phyloP scores from a whole-genome alignment of 176 grass and related monocot genomes.

The Saccharum officinarum region DNA sequence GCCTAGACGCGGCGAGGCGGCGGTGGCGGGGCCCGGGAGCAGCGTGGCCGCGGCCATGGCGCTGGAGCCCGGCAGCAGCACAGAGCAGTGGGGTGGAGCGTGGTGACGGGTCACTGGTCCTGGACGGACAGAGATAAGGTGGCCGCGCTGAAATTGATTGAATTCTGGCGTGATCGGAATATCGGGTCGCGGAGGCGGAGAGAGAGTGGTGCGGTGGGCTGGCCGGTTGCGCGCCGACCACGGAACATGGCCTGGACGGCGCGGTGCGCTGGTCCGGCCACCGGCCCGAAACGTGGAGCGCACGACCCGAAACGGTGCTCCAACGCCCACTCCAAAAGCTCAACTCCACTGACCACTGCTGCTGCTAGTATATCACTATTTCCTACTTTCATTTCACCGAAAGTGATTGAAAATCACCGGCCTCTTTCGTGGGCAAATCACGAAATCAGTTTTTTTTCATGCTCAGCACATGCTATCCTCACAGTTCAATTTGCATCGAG shows the following conservation, averaged over 20 bases:
- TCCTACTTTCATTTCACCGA: not conserved
- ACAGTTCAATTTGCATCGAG: too few species aligned
- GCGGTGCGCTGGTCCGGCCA: not conserved
- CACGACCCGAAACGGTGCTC: not conserved
- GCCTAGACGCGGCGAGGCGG: conserved; percentile 17
- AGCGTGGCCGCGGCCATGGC: conserved; percentile 57
- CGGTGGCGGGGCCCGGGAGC: conserved; percentile 36
- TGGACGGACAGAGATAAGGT: conserved; percentile 10
- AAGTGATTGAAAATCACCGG: not conserved
- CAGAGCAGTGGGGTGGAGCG: conserved; percentile 11
- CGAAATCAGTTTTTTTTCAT: too few species aligned
- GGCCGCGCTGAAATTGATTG: not conserved
- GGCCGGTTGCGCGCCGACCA: conserved; percentile 1
- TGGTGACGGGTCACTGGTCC: not conserved
- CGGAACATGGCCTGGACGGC: not conserved
- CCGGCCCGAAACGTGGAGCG: not conserved
- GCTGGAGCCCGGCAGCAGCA: not conserved
- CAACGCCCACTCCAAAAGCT: not conserved
- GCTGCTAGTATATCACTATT: too few species aligned
- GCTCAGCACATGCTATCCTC: too few species aligned
- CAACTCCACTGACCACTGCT: not conserved
- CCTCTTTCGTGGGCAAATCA: not conserved
- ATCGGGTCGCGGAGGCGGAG: not conserved
- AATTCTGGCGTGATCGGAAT: not conserved
- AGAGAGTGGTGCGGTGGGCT: not conserved